Evolutionary conservation across 345 rosid genomes (phyloP).

Genomic region (Arabidopsis arenosa): DNA sequence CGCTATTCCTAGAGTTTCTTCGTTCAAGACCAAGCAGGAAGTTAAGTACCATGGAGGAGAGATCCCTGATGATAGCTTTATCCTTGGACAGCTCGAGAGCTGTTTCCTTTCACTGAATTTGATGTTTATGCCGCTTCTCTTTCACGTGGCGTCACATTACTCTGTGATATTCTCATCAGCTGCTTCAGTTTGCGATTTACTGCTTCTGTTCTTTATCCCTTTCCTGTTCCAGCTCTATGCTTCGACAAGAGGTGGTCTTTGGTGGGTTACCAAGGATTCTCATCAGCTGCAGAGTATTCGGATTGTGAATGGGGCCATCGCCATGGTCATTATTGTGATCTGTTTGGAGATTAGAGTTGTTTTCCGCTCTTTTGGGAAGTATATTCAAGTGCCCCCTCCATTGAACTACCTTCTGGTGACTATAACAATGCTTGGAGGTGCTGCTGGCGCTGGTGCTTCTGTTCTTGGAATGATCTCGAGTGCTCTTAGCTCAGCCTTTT

Average conservation of each 20-base stretch:
- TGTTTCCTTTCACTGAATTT: constrained; percentile 82
- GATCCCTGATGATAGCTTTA: constrained; percentile 80
- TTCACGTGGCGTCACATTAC: constrained; percentile 90
- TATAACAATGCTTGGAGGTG: constrained; percentile 88
- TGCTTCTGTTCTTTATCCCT: constrained; percentile 87
- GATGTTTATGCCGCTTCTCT: constrained; percentile 77
- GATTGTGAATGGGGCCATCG: constrained; percentile 83
- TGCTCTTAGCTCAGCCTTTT: constrained; percentile 73
- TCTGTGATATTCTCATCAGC: constrained; percentile 72
- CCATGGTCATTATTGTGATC: constrained; percentile 81
- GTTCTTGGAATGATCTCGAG: constrained; percentile 88
- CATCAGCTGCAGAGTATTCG: constrained; percentile 82
- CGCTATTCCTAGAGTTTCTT: constrained; percentile 82
- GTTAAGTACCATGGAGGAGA: constrained; percentile 93
- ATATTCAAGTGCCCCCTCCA: constrained; percentile 95
- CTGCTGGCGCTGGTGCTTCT: constrained; percentile 85
- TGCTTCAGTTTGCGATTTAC: constrained; percentile 72
- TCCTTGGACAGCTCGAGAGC: constrained; percentile 79
- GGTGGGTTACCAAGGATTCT: constrained; percentile 88
- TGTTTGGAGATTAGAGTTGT: constrained; percentile 96
- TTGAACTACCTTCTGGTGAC: constrained; percentile 89
- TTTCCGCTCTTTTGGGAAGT: constrained; percentile 92
- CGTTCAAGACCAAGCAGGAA: constrained; percentile 81
- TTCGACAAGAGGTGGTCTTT: constrained; percentile 87
- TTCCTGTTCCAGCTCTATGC: constrained; percentile 91